A percentile compares a stretch with the other conserved stretches of the same genome.
Evolutionary conservation across 495 filamentous ascomycete genomes (phyloP).

Genomic region (Bryoglossum gracile): DNA sequence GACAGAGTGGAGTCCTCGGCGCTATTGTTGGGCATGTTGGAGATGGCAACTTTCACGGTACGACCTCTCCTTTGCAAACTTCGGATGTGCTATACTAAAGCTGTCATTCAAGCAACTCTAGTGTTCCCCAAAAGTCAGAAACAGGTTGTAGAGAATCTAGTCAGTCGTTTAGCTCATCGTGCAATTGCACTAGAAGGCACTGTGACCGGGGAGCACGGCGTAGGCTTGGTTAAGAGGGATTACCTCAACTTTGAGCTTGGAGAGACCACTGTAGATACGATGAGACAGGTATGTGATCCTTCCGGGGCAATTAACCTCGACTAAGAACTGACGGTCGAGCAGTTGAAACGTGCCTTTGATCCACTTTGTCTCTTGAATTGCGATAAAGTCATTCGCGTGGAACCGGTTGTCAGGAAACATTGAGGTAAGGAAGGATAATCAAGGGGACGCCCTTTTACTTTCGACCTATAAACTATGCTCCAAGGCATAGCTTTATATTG

Average conservation of each 20-base stretch:
- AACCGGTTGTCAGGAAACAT: no score
- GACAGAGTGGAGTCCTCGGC: slow-evolving; percentile 54
- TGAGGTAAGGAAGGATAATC: no score
- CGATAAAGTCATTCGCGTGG: slow-evolving; percentile 57
- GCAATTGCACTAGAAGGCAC: slow-evolving; percentile 76
- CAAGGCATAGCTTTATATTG: no score
- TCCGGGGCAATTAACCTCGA: no score
- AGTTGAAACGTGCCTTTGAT: slow-evolving; percentile 61
- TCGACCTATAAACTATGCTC: no score
- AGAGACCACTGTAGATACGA: slow-evolving; percentile 60
- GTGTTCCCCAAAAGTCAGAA: slow-evolving; percentile 60
- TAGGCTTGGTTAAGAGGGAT: slow-evolving; percentile 74
- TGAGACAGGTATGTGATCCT: slow-evolving; percentile 54
- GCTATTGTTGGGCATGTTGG: slow-evolving; percentile 75
- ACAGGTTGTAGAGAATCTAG: slow-evolving; percentile 52
- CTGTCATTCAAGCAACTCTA: slow-evolving; percentile 46
- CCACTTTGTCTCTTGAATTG: slow-evolving; percentile 68
- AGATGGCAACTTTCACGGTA: slow-evolving; percentile 73
- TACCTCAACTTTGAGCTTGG: slow-evolving; percentile 68
- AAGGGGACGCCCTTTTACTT: no score
- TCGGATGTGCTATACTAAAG: slow-evolving; percentile 12
- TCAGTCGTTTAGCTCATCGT: slow-evolving; percentile 73
- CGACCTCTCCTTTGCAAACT: slow-evolving; percentile 15
- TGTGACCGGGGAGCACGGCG: slow-evolving; percentile 72
- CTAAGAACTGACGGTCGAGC: no score